Evolutionary conservation across 179 eudicot species (phyloP).

Genomic region (Monotropa hypopitys): DNA sequence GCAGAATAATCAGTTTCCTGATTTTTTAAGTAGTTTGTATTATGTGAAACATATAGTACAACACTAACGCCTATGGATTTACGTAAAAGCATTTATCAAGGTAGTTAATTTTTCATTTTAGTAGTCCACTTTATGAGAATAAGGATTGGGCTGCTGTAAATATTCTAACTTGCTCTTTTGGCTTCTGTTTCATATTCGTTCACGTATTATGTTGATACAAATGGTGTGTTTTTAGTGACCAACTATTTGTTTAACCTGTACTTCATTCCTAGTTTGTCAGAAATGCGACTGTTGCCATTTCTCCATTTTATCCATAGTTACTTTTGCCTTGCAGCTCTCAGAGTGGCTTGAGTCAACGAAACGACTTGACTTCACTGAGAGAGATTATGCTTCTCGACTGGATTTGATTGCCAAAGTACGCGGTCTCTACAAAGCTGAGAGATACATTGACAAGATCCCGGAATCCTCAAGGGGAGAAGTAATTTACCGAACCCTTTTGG

Average conservation of each 20-base stretch:
- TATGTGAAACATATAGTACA: neutral
- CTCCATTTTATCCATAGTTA: neutral
- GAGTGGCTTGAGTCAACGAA: constrained; percentile 68
- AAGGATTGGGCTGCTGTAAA: neutral
- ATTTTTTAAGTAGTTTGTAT: neutral
- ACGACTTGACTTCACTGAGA: constrained; percentile 34
- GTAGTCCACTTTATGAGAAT: neutral
- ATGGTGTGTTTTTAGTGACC: neutral
- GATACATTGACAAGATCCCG: constrained; percentile 49
- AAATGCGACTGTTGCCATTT: neutral
- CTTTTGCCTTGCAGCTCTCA: constrained; percentile 44
- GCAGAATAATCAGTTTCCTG: neutral
- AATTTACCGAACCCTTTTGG: constrained; percentile 54
- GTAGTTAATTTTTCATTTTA: neutral
- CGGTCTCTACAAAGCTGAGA: constrained; percentile 56
- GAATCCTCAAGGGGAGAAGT: constrained; percentile 42
- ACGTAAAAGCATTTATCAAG: neutral
- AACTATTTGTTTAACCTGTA: neutral
- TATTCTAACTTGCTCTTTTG: neutral
- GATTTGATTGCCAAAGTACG: constrained; percentile 68
- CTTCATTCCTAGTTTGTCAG: neutral
- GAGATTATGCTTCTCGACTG: constrained; percentile 54
- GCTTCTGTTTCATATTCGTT: neutral
- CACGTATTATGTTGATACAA: neutral
- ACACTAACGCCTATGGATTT: neutral